Percentiles rank a stretch among this genome's conserved stretches.
Conservation (phyloP, 2,329 filamentous ascomycete genomes). For the Scedosporium dehoogii region DNA sequence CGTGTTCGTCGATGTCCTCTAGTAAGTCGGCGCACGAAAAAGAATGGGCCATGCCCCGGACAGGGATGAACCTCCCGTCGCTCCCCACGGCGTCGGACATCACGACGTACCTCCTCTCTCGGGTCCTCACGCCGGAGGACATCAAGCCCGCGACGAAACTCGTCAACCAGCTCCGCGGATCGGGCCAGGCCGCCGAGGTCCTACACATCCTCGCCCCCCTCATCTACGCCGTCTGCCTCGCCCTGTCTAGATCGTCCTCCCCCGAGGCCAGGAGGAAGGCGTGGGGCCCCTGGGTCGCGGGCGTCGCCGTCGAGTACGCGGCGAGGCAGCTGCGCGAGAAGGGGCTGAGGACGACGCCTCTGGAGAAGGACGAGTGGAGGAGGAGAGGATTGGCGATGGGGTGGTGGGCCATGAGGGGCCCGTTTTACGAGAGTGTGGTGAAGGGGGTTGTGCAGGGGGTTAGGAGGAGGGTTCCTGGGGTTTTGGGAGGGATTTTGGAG, state of each 20-base stretch:
- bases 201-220: conserved; percentile 86
- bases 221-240: conserved; percentile 71
- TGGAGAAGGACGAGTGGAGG: conserved; percentile 84
- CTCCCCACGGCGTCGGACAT: conserved; percentile 76
- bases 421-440: conserved; percentile 89
- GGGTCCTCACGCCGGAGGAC: conserved; percentile 90
- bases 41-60: conserved; percentile 90
- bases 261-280: conserved; percentile 43
- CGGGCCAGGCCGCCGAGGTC: conserved; percentile 70
- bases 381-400: conserved; percentile 83
- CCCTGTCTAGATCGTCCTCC: conserved; percentile 3
- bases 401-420: conserved; percentile 96
- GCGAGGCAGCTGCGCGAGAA: conserved; percentile 73
- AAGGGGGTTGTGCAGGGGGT: conserved; percentile 64
- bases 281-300: conserved; percentile 89
- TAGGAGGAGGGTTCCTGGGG: conserved; percentile 64
- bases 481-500: conserved; percentile 78
- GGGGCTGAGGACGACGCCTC: conserved; percentile 68
- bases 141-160: conserved; percentile 86
- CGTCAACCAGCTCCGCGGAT: conserved; percentile 70
- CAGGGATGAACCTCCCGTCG: conserved; percentile 73
- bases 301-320: conserved; percentile 74
- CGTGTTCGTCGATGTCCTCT: conserved; percentile 12
- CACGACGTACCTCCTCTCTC: conserved; percentile 74
- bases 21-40: conserved; percentile 31